Base-by-base conservation (phyloP, 202 grass and related monocot species). In the Bolboschoenoplectus hybrid region DNA sequence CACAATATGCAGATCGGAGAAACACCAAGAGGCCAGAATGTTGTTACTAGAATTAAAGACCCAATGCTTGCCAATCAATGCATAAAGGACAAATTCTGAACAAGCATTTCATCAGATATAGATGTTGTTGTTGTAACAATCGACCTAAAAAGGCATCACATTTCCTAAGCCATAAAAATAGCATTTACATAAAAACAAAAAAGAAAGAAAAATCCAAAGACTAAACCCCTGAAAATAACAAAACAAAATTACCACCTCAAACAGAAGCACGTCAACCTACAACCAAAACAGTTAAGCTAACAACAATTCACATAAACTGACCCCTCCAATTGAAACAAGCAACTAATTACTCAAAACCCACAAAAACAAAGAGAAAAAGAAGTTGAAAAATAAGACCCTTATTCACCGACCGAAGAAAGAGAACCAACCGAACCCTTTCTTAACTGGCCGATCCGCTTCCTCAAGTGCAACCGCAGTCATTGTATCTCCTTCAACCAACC, bases 391-490 rank as follows among this genome's bases (percentile, higher is more conserved):
- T 13, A 19, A 6, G 39, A 47, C 19, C 32, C 88, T 0, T 55
- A 77, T 56, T 38, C 77, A 95, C 46, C 87, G 43, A 4, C 87
- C 84, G 8, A 97, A 95, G 81, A 97, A 91, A 0, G 88, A 93
- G 46, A 93, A 95, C 87, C 92, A 94, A 26, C 90, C 89, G 3
- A 81, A 50, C 69, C 85, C 92, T 66, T 94, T 98, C 85, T 92
- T 94, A 46, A 93, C 7, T n/a, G 32, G 91, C 45, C 82, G 85
- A 87, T 98, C 93, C 35, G 91, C 91, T 87, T 98, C 91, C 86
- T 98, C 92, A 0, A 98, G 90, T 88, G 95, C 92, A 85, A 96
- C 97, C 0, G 97, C 89, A 0, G 97, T 94, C 97, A 98, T 94
- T 0, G 89, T 90, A 72, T 98, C 97, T 62, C 91, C 91, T 87